These are phyloP conservation scores for Westerdykella sp. DNA, from an alignment of 2,329 filamentous ascomycete species.

Conservation along the genomic window DNA sequence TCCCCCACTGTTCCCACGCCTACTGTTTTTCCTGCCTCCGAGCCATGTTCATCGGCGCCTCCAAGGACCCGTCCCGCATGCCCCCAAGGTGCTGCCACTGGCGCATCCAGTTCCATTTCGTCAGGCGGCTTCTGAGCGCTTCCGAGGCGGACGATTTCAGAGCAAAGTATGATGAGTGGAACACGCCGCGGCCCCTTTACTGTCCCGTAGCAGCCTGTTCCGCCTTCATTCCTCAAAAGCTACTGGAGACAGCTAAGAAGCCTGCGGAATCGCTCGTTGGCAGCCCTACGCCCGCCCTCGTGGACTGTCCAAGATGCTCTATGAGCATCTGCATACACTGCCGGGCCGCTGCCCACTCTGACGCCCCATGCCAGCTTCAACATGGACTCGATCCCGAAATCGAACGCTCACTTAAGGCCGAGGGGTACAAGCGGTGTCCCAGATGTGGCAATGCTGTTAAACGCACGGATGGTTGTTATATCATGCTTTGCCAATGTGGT, in stretches of 20 bases:
- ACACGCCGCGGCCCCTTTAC: conserved; percentile 42
- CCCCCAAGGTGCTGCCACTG: conserved; percentile 42
- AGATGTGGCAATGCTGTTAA: conserved; percentile 45
- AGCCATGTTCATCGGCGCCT: conserved; percentile 39
- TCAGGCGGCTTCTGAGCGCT: conserved; percentile 29
- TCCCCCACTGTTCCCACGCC: conserved; percentile 31
- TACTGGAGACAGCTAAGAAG: conserved; percentile 14
- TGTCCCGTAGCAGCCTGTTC: conserved; percentile 47
- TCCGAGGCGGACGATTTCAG: conserved; percentile 36
- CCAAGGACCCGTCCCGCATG: conserved; percentile 38
- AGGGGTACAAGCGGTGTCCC: conserved; percentile 47
- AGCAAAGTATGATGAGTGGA: conserved; percentile 45
- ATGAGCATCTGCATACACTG: conserved; percentile 42
- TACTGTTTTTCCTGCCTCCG: conserved; percentile 37
- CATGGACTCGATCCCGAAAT: conserved; percentile 34
- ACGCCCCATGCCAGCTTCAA: conserved; percentile 29
- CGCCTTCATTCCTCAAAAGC: conserved; percentile 38
- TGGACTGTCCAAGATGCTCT: conserved; percentile 43
- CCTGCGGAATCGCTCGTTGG: conserved; percentile 23
- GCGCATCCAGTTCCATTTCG: conserved; percentile 36
- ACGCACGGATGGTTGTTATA: conserved; percentile 45
- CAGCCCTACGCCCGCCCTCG: conserved; percentile 16
- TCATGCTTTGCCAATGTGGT: conserved; percentile 46
- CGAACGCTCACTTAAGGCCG: conserved; percentile 35
- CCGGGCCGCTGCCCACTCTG: conserved; percentile 38